These are phyloP conservation scores for Penicillium sp. DNA, from an alignment of 2,329 filamentous ascomycete genomes.

Conservation along the genomic window DNA sequence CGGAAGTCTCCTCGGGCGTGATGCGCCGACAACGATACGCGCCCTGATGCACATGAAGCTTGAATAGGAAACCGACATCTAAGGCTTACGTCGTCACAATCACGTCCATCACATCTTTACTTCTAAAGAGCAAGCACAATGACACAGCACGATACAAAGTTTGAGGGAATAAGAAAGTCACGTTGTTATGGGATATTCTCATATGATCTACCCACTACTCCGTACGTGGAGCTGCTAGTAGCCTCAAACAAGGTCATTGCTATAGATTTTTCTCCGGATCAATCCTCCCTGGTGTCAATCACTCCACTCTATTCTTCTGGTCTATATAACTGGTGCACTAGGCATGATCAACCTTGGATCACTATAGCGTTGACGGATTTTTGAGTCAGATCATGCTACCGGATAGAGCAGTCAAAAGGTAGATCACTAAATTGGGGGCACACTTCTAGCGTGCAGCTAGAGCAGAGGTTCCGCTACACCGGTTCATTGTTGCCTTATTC, in stretches of 20 bases:
- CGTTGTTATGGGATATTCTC: slow-evolving; percentile 6
- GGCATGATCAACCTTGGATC: slow-evolving; percentile 4
- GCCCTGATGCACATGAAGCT: slow-evolving; percentile 17
- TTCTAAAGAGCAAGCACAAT: background rate
- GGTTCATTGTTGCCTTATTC: background rate
- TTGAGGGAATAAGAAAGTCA: slow-evolving; percentile 7
- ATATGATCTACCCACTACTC: slow-evolving; percentile 1
- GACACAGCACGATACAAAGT: background rate
- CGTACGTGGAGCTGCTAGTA: background rate
- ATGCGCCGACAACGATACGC: slow-evolving; percentile 13
- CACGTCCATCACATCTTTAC: background rate
- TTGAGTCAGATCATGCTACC: slow-evolving; percentile 3
- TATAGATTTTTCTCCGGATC: slow-evolving; percentile 3
- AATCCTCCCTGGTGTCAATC: background rate
- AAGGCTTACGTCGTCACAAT: slow-evolving; percentile 2
- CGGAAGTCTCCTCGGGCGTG: slow-evolving; percentile 1
- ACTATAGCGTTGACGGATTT: slow-evolving; percentile 5
- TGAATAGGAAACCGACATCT: background rate
- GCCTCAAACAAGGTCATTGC: background rate
- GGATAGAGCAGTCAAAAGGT: background rate
- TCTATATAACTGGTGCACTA: slow-evolving; percentile 7
- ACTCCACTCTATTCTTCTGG: background rate
- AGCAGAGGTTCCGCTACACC: background rate
- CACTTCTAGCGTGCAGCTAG: background rate
- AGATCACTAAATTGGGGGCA: slow-evolving; percentile 4